phyloP scores from a whole-genome alignment of 352 stramenopile genomes.

The Thraustotheca clavata region DNA sequence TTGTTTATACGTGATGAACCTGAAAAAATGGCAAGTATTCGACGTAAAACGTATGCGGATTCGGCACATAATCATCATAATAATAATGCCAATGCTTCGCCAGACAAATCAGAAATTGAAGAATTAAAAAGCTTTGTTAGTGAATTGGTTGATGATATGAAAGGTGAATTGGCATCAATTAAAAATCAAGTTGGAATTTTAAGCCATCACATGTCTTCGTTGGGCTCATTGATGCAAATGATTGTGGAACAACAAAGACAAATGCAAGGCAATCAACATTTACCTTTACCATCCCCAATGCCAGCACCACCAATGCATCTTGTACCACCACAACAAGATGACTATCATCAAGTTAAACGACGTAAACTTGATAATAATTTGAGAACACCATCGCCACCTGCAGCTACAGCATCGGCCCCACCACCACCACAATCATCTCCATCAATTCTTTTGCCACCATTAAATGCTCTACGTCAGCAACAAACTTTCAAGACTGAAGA shows the following conservation, averaged over 20 bases:
- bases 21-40: constrained; percentile 81
- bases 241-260: constrained; percentile 9
- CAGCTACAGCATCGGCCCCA: not conserved
- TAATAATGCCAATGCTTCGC: not conserved
- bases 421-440: not conserved
- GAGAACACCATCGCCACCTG: too few species aligned
- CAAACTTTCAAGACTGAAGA: constrained; percentile 1
- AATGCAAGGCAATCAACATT: not conserved
- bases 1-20: constrained; percentile 80
- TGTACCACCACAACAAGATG: not conserved
- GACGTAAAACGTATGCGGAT: constrained; percentile 82
- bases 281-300: not conserved
- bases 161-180: constrained; percentile 6
- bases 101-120: constrained; percentile 18
- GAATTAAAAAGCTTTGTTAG: constrained; percentile 17
- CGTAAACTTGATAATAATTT: not conserved
- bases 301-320: not conserved
- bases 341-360: not conserved
- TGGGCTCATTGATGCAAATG: constrained; percentile 16
- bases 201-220: constrained; percentile 13
- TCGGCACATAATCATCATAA: constrained; percentile 9
- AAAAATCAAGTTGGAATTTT: constrained; percentile 18
- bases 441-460: not conserved
- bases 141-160: constrained; percentile 16
- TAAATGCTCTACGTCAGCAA: not conserved